These are phyloP conservation scores for Alnus glutinosa DNA, from an alignment of 306 rosid species.

Conservation along the genomic window DNA sequence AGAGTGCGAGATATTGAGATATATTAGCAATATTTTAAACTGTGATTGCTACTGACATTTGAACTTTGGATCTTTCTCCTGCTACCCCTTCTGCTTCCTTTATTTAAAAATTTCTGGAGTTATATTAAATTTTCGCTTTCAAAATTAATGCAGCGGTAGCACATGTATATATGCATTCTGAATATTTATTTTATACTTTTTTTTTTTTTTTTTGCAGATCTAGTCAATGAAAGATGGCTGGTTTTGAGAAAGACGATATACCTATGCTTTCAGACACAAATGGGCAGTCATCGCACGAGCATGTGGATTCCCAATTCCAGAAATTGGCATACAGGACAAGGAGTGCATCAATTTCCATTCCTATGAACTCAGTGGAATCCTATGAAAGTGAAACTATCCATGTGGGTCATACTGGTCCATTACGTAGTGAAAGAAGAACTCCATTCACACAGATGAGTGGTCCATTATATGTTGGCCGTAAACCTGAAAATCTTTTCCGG, in stretches of 20 bases:
- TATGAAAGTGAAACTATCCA: constrained; percentile 47
- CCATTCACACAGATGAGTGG: constrained; percentile 69
- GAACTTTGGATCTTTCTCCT: constrained; percentile 5
- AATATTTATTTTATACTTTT: constrained; percentile 8
- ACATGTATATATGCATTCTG: background rate
- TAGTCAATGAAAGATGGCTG: constrained; percentile 50
- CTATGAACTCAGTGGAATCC: constrained; percentile 46
- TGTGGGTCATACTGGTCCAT: constrained; percentile 80
- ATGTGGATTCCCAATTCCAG: constrained; percentile 30
- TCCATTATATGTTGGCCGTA: constrained; percentile 41
- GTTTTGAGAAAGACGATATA: constrained; percentile 47
- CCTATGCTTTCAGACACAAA: constrained; percentile 57
- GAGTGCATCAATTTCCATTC: constrained; percentile 68
- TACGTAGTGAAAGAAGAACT: constrained; percentile 47
- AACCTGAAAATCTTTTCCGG: constrained; percentile 38
- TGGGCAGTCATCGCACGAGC: constrained; percentile 32
- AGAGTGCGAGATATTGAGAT: background rate
- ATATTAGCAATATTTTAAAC: background rate
- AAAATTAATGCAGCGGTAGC: constrained; percentile 3
- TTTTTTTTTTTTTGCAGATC: constrained; percentile 28
- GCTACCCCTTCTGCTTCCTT: background rate
- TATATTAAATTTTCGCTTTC: constrained; percentile 8
- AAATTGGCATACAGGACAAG: constrained; percentile 42
- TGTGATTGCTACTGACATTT: background rate
- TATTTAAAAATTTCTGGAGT: background rate